Conservation (phyloP, 345 rosid genomes). For the Eutrema yunnanense region DNA sequence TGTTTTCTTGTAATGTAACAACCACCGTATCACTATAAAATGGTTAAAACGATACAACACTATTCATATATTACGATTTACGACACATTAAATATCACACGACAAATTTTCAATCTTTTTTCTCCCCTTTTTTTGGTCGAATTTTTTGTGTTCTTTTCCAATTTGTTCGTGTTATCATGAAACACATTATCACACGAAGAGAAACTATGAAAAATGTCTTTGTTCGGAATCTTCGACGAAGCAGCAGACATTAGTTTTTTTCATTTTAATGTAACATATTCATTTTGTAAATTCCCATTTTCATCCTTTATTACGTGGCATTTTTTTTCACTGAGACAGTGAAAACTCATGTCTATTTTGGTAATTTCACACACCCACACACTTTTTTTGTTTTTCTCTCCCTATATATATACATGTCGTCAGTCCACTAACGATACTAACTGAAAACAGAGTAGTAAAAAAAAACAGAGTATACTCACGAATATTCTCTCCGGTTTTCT, state of each 20-base stretch:
- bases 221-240: conserved; percentile 28
- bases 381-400: not conserved
- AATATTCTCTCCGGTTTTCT: not conserved
- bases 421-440: conserved; percentile 15
- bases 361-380: not conserved
- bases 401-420: conserved; percentile 23
- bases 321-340: not conserved
- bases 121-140: too few relatives aligned
- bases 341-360: conserved; percentile 10
- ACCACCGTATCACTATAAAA: too few relatives aligned
- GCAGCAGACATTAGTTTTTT: not conserved
- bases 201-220: conserved; percentile 7
- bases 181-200: not conserved
- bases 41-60: not conserved
- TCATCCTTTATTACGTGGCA: not conserved
- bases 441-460: conserved; percentile 21
- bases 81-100: not conserved
- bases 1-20: too few relatives aligned
- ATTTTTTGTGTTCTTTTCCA: too few relatives aligned
- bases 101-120: not conserved
- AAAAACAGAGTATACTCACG: not conserved
- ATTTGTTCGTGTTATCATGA: too few relatives aligned
- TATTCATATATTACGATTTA: not conserved
- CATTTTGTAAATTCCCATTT: not conserved
- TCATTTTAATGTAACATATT: not conserved